Evolutionary conservation across 176 grass and related monocot species (phyloP).

Genomic region (Phoenix roebelenii): DNA sequence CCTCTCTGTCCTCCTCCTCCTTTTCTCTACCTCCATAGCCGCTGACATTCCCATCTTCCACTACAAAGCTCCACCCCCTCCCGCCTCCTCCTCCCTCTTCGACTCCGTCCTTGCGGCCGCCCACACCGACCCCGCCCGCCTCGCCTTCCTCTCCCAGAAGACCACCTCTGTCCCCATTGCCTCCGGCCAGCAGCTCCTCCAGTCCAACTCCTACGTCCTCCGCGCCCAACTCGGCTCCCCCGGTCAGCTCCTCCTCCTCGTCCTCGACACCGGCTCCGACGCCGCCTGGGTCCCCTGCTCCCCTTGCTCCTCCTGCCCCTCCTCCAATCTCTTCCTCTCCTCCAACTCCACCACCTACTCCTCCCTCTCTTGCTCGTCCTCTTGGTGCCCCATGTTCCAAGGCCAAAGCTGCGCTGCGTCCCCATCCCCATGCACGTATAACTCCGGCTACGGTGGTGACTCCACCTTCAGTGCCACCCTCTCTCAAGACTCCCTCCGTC

Average conservation of each 20-base stretch:
- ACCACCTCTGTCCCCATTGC: constrained; percentile 54
- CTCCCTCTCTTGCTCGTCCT: constrained; percentile 56
- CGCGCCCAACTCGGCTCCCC: constrained; percentile 65
- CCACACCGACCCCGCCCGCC: constrained; percentile 50
- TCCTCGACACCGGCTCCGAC: constrained; percentile 91
- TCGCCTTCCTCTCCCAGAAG: constrained; percentile 63
- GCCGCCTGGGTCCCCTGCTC: constrained; percentile 82
- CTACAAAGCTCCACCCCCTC: constrained; percentile 24
- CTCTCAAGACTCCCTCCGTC: constrained; percentile 50
- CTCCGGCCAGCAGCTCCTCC: constrained; percentile 61
- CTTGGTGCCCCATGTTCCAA: constrained; percentile 63
- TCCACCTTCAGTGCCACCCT: constrained; percentile 55
- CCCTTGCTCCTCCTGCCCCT: constrained; percentile 61
- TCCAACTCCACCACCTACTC: constrained; percentile 72
- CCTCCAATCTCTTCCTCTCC: constrained; percentile 43
- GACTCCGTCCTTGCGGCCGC: constrained; percentile 60
- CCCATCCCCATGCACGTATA: constrained; percentile 50
- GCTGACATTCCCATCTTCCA: constrained; percentile 65
- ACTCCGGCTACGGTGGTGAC: constrained; percentile 58
- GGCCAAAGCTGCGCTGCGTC: constrained; percentile 38
- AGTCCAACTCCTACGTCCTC: constrained; percentile 73
- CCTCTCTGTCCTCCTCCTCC: constrained; percentile 23
- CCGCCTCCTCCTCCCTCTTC: constrained; percentile 45
- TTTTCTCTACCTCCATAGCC: constrained; percentile 17
- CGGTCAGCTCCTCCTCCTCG: constrained; percentile 48